Conservation (phyloP, 2,329 filamentous ascomycete genomes). For the Emergomyces pasteurianus region DNA sequence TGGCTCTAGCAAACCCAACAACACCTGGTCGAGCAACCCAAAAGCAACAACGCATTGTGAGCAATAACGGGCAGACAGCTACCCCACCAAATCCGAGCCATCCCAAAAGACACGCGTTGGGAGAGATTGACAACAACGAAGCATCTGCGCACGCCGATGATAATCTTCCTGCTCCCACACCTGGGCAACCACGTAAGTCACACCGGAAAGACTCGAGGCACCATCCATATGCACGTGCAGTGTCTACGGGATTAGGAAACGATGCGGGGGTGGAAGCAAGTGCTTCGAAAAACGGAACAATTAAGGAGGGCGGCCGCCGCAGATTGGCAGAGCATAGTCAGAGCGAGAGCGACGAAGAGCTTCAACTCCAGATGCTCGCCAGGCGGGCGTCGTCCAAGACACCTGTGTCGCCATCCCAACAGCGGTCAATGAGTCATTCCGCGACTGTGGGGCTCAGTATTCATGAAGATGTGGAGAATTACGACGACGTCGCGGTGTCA, state of each 20-base stretch:
- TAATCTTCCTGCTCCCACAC: constrained; percentile 86
- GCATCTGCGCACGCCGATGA: constrained; percentile 50
- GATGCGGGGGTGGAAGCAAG: constrained; percentile 20
- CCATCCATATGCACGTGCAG: constrained; percentile 55
- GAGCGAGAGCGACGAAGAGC: constrained; percentile 69
- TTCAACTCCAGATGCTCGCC: constrained; percentile 60
- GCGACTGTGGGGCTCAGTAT: constrained; percentile 57
- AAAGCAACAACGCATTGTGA: constrained; percentile 47
- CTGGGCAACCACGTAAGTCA: constrained; percentile 87
- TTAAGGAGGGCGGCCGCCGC: constrained; percentile 13
- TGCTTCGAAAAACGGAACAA: constrained; percentile 5
- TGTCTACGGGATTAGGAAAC: constrained; percentile 32
- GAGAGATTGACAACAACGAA: constrained; percentile 80
- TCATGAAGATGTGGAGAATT: constrained; percentile 56
- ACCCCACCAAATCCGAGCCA: constrained; percentile 74
- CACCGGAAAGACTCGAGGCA: constrained; percentile 63
- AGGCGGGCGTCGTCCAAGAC: constrained; percentile 53
- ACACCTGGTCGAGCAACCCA: constrained; percentile 42
- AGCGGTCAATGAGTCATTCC: constrained; percentile 62
- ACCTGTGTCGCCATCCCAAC: constrained; percentile 48
- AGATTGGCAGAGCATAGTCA: constrained; percentile 36
- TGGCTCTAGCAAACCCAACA: constrained; percentile 46
- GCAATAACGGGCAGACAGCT: constrained; percentile 57
- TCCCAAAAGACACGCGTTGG: constrained; percentile 71
- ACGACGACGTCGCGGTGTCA: constrained; percentile 30